Base-by-base conservation (phyloP, 1,139 yeast species). In the Taphrina wiesneri region DNA sequence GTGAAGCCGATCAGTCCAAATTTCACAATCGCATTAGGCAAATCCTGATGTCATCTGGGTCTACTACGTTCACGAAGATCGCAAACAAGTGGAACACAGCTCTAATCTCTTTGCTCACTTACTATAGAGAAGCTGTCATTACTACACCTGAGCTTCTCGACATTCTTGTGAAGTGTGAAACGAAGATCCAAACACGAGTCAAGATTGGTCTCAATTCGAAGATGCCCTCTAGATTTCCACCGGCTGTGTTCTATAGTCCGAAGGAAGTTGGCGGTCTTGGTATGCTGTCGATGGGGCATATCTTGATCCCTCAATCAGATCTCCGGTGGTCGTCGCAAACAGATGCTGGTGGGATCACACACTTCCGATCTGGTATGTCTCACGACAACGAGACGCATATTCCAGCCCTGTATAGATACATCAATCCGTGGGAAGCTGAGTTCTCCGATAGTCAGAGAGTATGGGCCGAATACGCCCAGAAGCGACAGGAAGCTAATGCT, bases 181-280 rank as follows among this genome's bases (percentile, higher is more conserved):
- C 97, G 0, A 88, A 89, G 74, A 87, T 95, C 61, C 99, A 95
- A 75, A 95, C 93, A 66, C 82, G 97, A 70, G 97, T 95, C 26
- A 95, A 95, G 75, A 84, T 93, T 79, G 99, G 99, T 0, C 81
- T 95, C 69, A 95, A 95, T 73, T 92, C 98, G 7, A 95, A 95
- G 77, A 95, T 95, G 99, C 99, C 99, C 0, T 86, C 97, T 0
- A 82, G 99, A 65, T 95, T 95, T 77, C 99, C 99, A 2, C 99
- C 99, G 0, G 98, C 97, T 1, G 99, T 95, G 0, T 95, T 95
- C 72, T 95, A 95, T 74, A 90, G 99, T 0, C 99, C 99, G 0
- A 93, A 91, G 72, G 99, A 95, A 75, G 78, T 95, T 9, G 99
- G 99, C 63, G 99, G 99, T 45, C 78, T 95, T 56, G 99, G 99